These are phyloP conservation scores for Mucor velutinosus DNA, from an alignment of 371 early-diverging fungal species.

Conservation along the genomic window DNA sequence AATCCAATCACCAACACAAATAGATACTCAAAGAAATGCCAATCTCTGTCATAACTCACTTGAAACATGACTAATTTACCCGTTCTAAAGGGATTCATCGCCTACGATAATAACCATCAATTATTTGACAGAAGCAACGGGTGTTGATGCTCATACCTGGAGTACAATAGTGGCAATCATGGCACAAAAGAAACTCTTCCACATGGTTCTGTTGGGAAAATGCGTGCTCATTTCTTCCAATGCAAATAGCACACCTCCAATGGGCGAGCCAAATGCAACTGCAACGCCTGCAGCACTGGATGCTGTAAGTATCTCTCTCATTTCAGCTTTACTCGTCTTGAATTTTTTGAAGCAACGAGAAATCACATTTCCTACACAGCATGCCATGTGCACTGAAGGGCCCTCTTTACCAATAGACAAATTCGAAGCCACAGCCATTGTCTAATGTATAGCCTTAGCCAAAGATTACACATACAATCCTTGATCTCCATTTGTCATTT, in stretches of 20 bases:
- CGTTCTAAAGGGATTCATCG: slow-evolving; percentile 91
- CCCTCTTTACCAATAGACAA: slow-evolving; percentile 94
- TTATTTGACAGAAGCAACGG: background rate
- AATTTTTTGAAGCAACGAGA: slow-evolving; percentile 86
- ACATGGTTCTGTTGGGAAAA: slow-evolving; percentile 94
- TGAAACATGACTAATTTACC: slow-evolving; percentile 96
- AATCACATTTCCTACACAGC: slow-evolving; percentile 89
- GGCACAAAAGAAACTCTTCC: slow-evolving; percentile 93
- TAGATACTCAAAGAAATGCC: slow-evolving; percentile 85
- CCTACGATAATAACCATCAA: slow-evolving; percentile 25
- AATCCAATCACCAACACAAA: slow-evolving; percentile 88
- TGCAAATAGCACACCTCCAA: slow-evolving; percentile 93
- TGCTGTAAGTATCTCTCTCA: slow-evolving; percentile 91
- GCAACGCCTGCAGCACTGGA: slow-evolving; percentile 95
- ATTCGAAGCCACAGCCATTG: slow-evolving; percentile 86
- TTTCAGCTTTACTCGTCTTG: slow-evolving; percentile 81
- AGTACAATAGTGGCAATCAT: slow-evolving; percentile 90
- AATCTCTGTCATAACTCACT: slow-evolving; percentile 88
- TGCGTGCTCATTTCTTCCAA: slow-evolving; percentile 95
- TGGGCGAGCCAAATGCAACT: slow-evolving; percentile 94
- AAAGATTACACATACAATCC: background rate
- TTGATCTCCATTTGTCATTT: background rate
- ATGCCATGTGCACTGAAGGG: slow-evolving; percentile 92
- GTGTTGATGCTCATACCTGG: slow-evolving; percentile 50
- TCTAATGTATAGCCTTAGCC: slow-evolving; percentile 35